Percentiles rank a stretch among this genome's conserved stretches.
These are phyloP conservation scores for Diaporthe australafricana DNA, from an alignment of 2,329 filamentous ascomycete species.

Conservation along the genomic window DNA sequence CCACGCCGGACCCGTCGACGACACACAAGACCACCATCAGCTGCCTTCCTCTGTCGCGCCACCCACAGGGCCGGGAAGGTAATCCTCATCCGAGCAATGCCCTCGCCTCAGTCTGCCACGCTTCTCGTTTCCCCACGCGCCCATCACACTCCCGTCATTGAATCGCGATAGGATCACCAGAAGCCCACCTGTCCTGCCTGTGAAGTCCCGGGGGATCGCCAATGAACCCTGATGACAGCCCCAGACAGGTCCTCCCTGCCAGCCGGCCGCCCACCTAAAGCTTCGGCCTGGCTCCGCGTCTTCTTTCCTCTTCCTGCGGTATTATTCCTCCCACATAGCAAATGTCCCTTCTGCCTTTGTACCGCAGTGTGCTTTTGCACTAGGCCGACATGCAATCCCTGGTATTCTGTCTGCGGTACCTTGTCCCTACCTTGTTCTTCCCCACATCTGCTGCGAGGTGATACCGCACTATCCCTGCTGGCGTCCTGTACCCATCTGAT, in stretches of 20 bases:
- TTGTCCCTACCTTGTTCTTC: constrained; percentile 7
- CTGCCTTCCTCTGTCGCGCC: background rate
- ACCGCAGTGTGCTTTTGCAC: background rate
- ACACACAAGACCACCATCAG: background rate
- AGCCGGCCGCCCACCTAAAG: background rate
- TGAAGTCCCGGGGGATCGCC: constrained; percentile 18
- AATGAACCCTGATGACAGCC: constrained; percentile 21
- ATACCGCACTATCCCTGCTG: constrained; percentile 12
- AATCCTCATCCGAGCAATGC: constrained; percentile 14
- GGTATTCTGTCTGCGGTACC: background rate
- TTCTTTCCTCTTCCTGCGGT: constrained; percentile 4
- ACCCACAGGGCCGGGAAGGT: background rate
- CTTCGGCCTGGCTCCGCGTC: constrained; percentile 16
- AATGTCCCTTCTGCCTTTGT: too few species aligned
- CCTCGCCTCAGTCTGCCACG: constrained; percentile 22
- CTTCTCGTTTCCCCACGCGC: constrained; percentile 24
- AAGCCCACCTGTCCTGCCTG: background rate
- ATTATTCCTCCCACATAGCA: constrained; percentile 9
- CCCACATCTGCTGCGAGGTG: constrained; percentile 23
- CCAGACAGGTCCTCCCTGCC: background rate
- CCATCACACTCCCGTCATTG: background rate
- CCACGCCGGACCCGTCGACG: background rate
- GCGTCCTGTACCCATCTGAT: constrained; percentile 27
- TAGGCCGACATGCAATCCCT: background rate
- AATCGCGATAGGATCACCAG: constrained; percentile 17